phyloP scores from a whole-genome alignment of 2,329 filamentous ascomycete genomes.

The Huntiella abstrusa region DNA sequence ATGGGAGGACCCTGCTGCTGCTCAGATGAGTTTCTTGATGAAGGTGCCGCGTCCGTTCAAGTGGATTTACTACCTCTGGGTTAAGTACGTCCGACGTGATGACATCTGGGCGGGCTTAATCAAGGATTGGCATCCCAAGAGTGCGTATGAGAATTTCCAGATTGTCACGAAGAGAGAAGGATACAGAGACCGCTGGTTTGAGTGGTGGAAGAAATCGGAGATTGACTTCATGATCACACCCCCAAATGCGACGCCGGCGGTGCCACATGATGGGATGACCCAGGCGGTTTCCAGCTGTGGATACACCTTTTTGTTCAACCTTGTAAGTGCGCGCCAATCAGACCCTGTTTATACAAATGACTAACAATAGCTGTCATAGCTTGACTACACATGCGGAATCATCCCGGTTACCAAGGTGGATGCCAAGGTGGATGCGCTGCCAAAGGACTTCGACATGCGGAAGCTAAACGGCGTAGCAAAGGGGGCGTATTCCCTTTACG shows the following conservation, averaged over 20 bases:
- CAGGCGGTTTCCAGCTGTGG: slow-evolving; percentile 73
- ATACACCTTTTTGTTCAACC: slow-evolving; percentile 85
- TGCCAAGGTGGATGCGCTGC: slow-evolving; percentile 43
- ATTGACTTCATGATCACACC: slow-evolving; percentile 66
- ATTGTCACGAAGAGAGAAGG: slow-evolving; percentile 58
- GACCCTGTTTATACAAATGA: neutral
- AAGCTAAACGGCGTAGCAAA: slow-evolving; percentile 60
- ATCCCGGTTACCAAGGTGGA: slow-evolving; percentile 77
- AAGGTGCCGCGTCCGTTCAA: slow-evolving; percentile 53
- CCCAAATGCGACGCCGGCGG: slow-evolving; percentile 78
- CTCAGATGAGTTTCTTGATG: slow-evolving; percentile 57
- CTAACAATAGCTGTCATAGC: slow-evolving; percentile 22
- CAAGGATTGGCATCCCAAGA: slow-evolving; percentile 53
- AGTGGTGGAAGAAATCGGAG: slow-evolving; percentile 60
- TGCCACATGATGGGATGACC: slow-evolving; percentile 73
- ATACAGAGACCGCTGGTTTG: slow-evolving; percentile 61
- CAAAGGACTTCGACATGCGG: slow-evolving; percentile 37
- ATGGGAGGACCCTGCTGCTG: slow-evolving; percentile 58
- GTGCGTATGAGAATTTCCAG: slow-evolving; percentile 63
- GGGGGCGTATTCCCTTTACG: slow-evolving; percentile 74
- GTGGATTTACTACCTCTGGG: slow-evolving; percentile 75
- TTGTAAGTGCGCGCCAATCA: slow-evolving; percentile 32
- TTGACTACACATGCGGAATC: slow-evolving; percentile 73
- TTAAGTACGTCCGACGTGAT: slow-evolving; percentile 66
- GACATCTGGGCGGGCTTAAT: slow-evolving; percentile 61